phyloP scores from a whole-genome alignment of 1,284 basidiomycete species.

The Rhizopogon hawkerae region DNA sequence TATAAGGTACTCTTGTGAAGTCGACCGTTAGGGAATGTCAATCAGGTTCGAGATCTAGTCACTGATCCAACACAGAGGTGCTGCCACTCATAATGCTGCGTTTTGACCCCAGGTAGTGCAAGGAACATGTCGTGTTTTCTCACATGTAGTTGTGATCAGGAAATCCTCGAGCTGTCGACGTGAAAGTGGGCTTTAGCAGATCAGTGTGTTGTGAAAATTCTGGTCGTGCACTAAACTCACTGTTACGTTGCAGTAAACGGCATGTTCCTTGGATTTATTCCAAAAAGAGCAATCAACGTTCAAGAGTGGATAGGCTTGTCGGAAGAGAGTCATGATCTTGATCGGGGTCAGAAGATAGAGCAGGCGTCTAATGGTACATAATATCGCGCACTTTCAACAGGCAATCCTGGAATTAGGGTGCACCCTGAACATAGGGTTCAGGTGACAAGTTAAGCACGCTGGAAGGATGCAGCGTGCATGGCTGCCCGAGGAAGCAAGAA shows the following conservation, averaged over 20 bases:
- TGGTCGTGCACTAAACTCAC: neutral
- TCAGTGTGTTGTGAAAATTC: neutral
- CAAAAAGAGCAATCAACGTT: neutral
- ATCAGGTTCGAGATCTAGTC: neutral
- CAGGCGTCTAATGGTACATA: slow-evolving; percentile 22
- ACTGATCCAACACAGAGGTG: neutral
- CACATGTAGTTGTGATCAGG: neutral
- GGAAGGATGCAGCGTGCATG: slow-evolving; percentile 10
- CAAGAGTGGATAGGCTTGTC: slow-evolving; percentile 3
- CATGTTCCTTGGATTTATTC: neutral
- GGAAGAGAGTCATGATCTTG: slow-evolving; percentile 14
- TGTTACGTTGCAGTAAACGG: neutral
- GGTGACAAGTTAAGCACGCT: slow-evolving; percentile 8
- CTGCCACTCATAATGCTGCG: no score
- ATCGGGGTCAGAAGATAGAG: slow-evolving; percentile 23
- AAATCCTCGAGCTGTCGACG: neutral
- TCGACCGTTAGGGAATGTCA: neutral
- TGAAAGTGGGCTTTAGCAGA: neutral
- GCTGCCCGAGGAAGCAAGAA: slow-evolving; percentile 7
- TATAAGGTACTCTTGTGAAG: neutral
- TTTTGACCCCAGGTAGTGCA: no score
- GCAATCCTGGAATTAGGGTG: slow-evolving; percentile 19
- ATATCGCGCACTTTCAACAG: slow-evolving; percentile 20
- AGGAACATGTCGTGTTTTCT: neutral
- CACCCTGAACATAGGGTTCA: slow-evolving; percentile 20